Percentiles rank a stretch among this genome's conserved stretches.
phyloP scores from a whole-genome alignment of 768 basidiomycete genomes.

The Termitomyces sp. region DNA sequence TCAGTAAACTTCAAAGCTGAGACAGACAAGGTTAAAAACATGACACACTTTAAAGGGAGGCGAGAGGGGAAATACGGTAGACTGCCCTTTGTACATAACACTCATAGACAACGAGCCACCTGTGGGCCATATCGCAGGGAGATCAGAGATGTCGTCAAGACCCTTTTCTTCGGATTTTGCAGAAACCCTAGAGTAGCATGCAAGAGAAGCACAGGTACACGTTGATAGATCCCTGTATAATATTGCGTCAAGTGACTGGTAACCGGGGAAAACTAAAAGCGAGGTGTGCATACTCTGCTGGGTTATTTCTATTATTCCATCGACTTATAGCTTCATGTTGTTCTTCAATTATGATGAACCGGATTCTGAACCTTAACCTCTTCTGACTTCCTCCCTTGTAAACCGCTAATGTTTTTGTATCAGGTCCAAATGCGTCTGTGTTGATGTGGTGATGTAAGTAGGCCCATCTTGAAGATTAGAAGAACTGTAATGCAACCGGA shows the following conservation, averaged over 20 bases:
- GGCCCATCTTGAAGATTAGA: background rate
- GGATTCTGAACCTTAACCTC: slow-evolving; percentile 4
- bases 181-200: slow-evolving; percentile 31
- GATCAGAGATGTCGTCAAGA: slow-evolving; percentile 17
- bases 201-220: slow-evolving; percentile 40
- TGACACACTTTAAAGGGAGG: slow-evolving; percentile 34
- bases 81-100: slow-evolving; percentile 22
- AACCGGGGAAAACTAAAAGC: background rate
- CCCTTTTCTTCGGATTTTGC: slow-evolving; percentile 11
- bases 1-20: background rate
- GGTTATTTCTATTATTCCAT: slow-evolving; percentile 34
- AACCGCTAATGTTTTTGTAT: slow-evolving; percentile 8
- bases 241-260: background rate
- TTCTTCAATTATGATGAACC: slow-evolving; percentile 19
- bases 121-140: slow-evolving; percentile 40
- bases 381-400: background rate
- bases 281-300: slow-evolving; percentile 24
- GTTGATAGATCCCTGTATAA: slow-evolving; percentile 24
- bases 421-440: slow-evolving; percentile 16
- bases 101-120: slow-evolving; percentile 29
- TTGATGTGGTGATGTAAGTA: background rate
- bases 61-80: slow-evolving; percentile 29
- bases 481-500: background rate
- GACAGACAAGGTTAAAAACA: background rate
- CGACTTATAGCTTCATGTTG: slow-evolving; percentile 20